phyloP scores from a whole-genome alignment of 2,329 filamentous ascomycete species.

The Sporothrix globosa region DNA sequence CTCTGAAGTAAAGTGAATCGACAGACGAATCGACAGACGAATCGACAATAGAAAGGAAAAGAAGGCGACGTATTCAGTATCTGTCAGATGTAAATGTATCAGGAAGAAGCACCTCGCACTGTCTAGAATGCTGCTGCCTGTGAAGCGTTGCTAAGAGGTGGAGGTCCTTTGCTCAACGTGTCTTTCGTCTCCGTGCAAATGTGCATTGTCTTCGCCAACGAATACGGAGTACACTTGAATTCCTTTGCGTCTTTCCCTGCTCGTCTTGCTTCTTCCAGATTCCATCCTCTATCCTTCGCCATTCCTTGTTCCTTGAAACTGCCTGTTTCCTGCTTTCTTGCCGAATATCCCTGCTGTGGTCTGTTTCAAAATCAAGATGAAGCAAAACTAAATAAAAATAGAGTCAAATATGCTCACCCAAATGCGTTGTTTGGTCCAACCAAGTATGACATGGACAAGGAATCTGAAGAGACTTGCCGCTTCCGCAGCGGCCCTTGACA shows the following conservation, averaged over 20 bases:
- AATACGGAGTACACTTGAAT: no score
- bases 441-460: background rate
- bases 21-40: no score
- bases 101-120: slow-evolving; percentile 11
- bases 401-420: no score
- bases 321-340: slow-evolving; percentile 10
- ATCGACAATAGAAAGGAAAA: slow-evolving; percentile 9
- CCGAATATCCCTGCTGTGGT: background rate
- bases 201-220: background rate
- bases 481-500: background rate
- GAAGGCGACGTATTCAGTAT: background rate
- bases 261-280: background rate
- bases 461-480: background rate
- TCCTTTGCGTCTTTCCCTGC: background rate
- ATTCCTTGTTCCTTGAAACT: background rate
- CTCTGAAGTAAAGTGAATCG: no score
- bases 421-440: slow-evolving; percentile 6
- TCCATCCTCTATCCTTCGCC: background rate
- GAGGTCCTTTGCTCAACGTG: background rate
- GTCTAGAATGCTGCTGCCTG: slow-evolving; percentile 16
- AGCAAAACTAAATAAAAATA: background rate
- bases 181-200: background rate
- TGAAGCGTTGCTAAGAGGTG: background rate
- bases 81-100: background rate
- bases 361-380: slow-evolving; percentile 26